Evolutionary conservation across 2,329 filamentous ascomycete genomes (phyloP), one percentile per base, ranked within the genome.

Genomic region (Monosporascus sp.): DNA sequence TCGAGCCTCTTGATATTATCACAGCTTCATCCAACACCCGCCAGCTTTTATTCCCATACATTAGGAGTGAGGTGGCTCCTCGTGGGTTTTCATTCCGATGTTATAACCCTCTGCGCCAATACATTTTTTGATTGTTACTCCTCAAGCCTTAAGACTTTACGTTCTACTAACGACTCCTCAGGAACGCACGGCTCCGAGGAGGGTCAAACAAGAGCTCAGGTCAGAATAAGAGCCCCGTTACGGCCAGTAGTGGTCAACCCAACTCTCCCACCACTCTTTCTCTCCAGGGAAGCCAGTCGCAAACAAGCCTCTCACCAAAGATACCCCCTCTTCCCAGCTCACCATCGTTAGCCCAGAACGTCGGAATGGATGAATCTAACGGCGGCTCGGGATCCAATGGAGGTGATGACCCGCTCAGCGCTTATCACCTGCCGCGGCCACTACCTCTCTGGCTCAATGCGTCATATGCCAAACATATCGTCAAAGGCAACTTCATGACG

Each of bases 401-500:
- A 54, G 81, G 72, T 53, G 81, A 86, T 62, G 80, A 83, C 53
- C 69, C 81, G 50, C 76, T 86, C 59, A 74, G 75, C 61, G 75
- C 76, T 14, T 86, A 85, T 65, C 83, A 86, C 61, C 76, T 89
- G 55, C 86, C 86, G 55, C 79, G 82, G 41, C 81, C 82, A 35
- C 75, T 85, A 55, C 89, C 89, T 17, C 74, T 89, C 56, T 91
- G 89, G 84, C 83, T 91, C 65, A 87, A 89, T 65, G 80, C 87
- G 52, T 75, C 84, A 57, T 88, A 89, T 68, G 86, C 88, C 51
- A 89, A 87, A 68, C 85, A 96, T 66, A 96, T 96, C 60, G 92
- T 97, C 66, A 96, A 93, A 76, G 93, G 93, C 55, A 97, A 97
- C 75, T 97, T 97, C 69, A 91, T 96, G 87, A 97, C 93, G 11